These are phyloP conservation scores for Trichothecium roseum DNA, from an alignment of 2,329 filamentous ascomycete genomes.

Conservation along the genomic window DNA sequence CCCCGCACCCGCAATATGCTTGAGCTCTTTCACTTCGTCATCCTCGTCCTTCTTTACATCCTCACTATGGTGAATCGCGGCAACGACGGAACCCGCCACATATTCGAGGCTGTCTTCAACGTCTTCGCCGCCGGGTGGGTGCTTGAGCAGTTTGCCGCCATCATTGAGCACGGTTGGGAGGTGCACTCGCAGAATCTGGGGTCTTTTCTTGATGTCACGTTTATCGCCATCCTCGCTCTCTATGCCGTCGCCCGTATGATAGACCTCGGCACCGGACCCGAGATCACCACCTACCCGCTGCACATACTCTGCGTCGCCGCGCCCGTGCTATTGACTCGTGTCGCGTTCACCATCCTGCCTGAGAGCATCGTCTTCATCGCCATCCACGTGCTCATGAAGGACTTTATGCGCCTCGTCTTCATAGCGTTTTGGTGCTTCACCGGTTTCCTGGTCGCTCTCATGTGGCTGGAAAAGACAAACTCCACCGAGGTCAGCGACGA, in stretches of 20 bases:
- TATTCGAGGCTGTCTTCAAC: slow-evolving; percentile 49
- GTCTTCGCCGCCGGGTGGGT: slow-evolving; percentile 59
- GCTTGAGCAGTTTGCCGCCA: slow-evolving; percentile 53
- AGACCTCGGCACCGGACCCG: slow-evolving; percentile 32
- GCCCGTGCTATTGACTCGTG: slow-evolving; percentile 57
- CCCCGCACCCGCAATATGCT: slow-evolving; percentile 57
- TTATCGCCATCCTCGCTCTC: slow-evolving; percentile 48
- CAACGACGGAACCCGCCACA: slow-evolving; percentile 26
- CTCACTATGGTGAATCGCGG: slow-evolving; percentile 52
- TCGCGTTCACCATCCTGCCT: slow-evolving; percentile 64
- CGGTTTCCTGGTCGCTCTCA: slow-evolving; percentile 59
- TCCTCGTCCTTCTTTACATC: slow-evolving; percentile 52
- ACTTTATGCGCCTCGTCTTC: slow-evolving; percentile 57
- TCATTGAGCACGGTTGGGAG: slow-evolving; percentile 55
- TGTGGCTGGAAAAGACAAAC: slow-evolving; percentile 43
- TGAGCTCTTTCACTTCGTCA: slow-evolving; percentile 54
- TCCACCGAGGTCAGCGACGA: slow-evolving; percentile 7
- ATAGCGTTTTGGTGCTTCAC: slow-evolving; percentile 60
- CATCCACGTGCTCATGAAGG: slow-evolving; percentile 62
- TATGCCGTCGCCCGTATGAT: slow-evolving; percentile 53
- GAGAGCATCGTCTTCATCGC: slow-evolving; percentile 70
- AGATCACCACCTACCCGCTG: slow-evolving; percentile 16
- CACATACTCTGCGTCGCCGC: slow-evolving; percentile 57
- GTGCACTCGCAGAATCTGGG: slow-evolving; percentile 67
- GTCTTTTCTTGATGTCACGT: slow-evolving; percentile 65